Base-by-base conservation (phyloP, 2,329 filamentous ascomycete species). In the Apiospora arundinis region DNA sequence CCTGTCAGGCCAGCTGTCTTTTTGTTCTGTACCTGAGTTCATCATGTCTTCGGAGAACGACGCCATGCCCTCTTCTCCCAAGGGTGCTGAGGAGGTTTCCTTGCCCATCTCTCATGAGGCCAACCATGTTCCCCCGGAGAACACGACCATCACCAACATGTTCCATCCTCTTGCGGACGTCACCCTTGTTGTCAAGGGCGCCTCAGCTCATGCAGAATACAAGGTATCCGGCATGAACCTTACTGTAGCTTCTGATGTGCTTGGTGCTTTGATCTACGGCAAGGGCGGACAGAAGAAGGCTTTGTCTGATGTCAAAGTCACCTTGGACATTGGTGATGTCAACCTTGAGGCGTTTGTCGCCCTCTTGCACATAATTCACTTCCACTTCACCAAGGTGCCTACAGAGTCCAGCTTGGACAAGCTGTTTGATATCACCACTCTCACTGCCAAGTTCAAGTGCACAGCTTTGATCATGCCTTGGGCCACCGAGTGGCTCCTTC, bases 201-300 rank as follows among this genome's bases (percentile, higher is more conserved):
- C 56, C 2, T 40, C 12, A n/a, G 56, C 32, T 11, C 21, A 72
- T 8, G 69, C 68, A 14, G 71, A 74, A 18, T 78, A 77, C 67
- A 67, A 72, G 11, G 56, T 63, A 9, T 63, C 32, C 1, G 21
- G 28, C 28, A 63, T 63, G 56, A 63, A 63, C 32, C 56, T 45
- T 21, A 44, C 12, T 69, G 70, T 21, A 77, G 78, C 77, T 9
- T 73, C 44, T 40, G 63, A 11, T n/a, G 25, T 3, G 67, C 78
- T 21, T n/a, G 63, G 6, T 37, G 60, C 32, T 73, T 71, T 49
- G 28, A 40, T 46, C 25, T 23, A 21, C 0, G 66, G 72, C 28
- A 63, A 70, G 4, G 46, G 74, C 12, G 71, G 69, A 25, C 49
- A 72, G n/a, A 40, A 60, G n/a, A 40, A 60, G 1, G 32, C 74